Evolutionary conservation across 306 rosid species (phyloP), one percentile per base, ranked within the genome.

Genomic region (Sicyos edulis): DNA sequence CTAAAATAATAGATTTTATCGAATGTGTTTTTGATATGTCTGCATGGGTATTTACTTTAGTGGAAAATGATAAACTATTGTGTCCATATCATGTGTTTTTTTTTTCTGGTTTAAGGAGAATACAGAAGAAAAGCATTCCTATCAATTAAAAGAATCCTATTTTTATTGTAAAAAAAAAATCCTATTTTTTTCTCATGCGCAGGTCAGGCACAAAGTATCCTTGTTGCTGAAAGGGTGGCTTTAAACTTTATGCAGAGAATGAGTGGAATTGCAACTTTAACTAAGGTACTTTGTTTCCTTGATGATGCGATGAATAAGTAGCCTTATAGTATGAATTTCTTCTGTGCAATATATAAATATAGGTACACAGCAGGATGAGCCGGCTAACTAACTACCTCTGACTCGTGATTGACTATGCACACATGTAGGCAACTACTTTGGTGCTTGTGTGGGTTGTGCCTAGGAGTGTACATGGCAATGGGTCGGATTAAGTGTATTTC

Each of bases 211-310:
- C 92, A 88, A 77, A 85, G 77, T 87, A 86, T 92, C 68, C 86
- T 88, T 75, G 85, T 85, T 61, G 98, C 96, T 69, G 93, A 92
- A 81, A 84, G 98, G 82, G 87, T 92, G 20, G 91, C 83, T 29
- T 88, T 92, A 70, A 92, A 92, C 85, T 90, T 92, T 80, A 92
- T 90, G 96, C 96, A 92, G 84, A 88, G 93, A 82, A 88, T 92
- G 98, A 92, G 98, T 78, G 93, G 96, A 78, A 88, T 92, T 77
- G 98, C 98, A 71, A 90, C 98, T 80, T 80, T 88, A 56, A 88
- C 96, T 20, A 90, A 90, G 93, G 96, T 92, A 74, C 17, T 40
- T 2, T 79, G 32, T 71, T 75, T 77, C 44, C 52, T 72, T n/a
- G n/a, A n/a, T 58, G 44, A 53, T 51, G 54, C 44, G 26, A 69